Evolutionary conservation across 179 eudicot species (phyloP), one percentile per base, ranked within the genome.

Genomic region (Carnegiea gigantea): DNA sequence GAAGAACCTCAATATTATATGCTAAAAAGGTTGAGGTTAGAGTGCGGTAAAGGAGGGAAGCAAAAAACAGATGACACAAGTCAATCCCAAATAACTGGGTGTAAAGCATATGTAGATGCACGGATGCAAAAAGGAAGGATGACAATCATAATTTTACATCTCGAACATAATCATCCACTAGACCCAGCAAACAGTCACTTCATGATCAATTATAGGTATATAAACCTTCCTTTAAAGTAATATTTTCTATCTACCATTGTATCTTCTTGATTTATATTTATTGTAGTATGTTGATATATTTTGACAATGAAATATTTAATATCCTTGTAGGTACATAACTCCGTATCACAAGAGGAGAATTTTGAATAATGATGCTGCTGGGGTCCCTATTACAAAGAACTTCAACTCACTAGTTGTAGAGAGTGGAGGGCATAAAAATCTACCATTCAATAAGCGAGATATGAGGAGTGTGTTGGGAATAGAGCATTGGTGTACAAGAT

Each of bases 401-500:
- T 73, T 73, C n/a, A 73, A 33, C 20, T 73, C 76, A 12, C 24
- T 73, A 17, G 51, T 73, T 10, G 76, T 73, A 0, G 76, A 73
- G 30, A 38, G 76, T 33, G 36, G 76, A 40, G 76, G 76, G 76
- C 28, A 73, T 40, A 18, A 73, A 33, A 73, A 38, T 2, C 51
- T 73, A 17, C 53, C 76, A 33, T 73, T 73, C 51, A 33, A 40
- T 40, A 11, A 40, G 9, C 9, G 36, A 33, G 76, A 73, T 7
- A 40, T 73, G 53, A 73, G 76, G 49, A 73, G 17, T 38, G 53
- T 38, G 0, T 33, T 73, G 24, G 51, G 76, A 12, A 73, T 33
- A 11, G 26, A 73, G 11, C 24, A 8, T 18, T 28, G 9, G 1
- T 2, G 28, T 6, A n/a, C 68, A 62, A 62, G 68, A 62, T 23